Evolutionary conservation across 768 basidiomycete genomes (phyloP), one percentile per base, ranked within the genome.

Genomic region (Sarcomyxa edulis): DNA sequence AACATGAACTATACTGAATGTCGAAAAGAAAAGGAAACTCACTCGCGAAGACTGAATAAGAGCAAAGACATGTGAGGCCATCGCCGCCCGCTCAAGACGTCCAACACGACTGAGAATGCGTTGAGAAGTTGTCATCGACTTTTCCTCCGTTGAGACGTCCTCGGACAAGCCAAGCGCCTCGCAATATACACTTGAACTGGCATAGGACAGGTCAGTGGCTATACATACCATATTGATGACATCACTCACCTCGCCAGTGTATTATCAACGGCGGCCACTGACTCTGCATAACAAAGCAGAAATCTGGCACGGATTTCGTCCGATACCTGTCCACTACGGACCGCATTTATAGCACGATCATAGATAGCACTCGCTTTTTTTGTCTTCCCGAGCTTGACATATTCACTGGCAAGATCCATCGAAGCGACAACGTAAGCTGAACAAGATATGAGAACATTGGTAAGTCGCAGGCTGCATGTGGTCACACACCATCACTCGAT

Each of bases 381-480:
- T 2, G 64, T 59, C 55, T 84, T 88, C 3, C 94, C 93, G 1
- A 97, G 69, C 24, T 71, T 74, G 31, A 80, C 63, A 49, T 93
- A 92, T 54, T 93, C 89, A 39, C 78, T 71, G 0, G 85, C 93
- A 5, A 95, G 71, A 29, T 82, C 76, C 1, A 81, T 62, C 2
- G 85, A 92, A 2, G 75, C 62, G 1, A 58, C 57, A 14, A 86
- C 65, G 53, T 78, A 89, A 9, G 66, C 84, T 88, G 48, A 26
- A 18, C 32, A 27, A n/a, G n/a, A n/a, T n/a, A n/a, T n/a, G 36
- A 21, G 11, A 35, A 36, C 20, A 38, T 30, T 28, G 10, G 20
- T 4, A 39, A 35, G n/a, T 15, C 18, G 32, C 27, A 12, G 34
- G 23, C 21, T 22, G 16, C 14, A 21, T 36, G 31, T 26, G 3